Evolutionary conservation across 2,329 filamentous ascomycete species (phyloP), one percentile per base, ranked within the genome.

Genomic region (Fusarium burgessii): DNA sequence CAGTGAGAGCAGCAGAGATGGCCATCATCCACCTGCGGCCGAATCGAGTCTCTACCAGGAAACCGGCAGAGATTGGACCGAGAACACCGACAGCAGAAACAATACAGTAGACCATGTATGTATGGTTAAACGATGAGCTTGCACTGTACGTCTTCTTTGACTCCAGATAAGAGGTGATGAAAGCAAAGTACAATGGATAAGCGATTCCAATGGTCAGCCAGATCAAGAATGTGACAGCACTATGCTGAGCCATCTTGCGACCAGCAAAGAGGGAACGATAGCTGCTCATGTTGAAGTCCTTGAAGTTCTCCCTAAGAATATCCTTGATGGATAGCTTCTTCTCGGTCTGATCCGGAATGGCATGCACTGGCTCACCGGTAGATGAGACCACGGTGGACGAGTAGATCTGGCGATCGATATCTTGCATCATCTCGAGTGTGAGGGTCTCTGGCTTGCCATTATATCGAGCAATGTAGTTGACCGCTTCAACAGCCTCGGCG

Each of bases 181-280:
- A 89, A 82, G 76, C 75, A 71, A 89, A 89, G 78, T 89, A 90
- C 1, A 90, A 79, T 0, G 88, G 78, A 55, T 85, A 89, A 0
- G 84, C 87, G 15, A 90, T 82, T 8, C 88, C 88, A 54, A 90
- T 88, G 36, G 88, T 83, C 1, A 84, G 85, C 89, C 88, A 90
- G 17, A 90, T 79, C 0, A 84, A 46, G 17, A 88, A 85, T 62
- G 89, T 86, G 41, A 89, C 75, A 6, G 79, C 78, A 0, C 87
- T 90, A 8, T 86, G 86, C 62, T 84, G 82, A 9, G 86, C 88
- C 20, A 88, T 78, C 54, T 84, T 84, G 36, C 80, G 82, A 0
- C 84, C 87, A 1, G 84, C 80, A 63, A 90, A 90, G 0, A 90
- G 82, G 0, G 87, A 82, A 25, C 82, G 82, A n/a, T 90, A 77